Percentiles rank a stretch among this genome's conserved stretches.
phyloP scores from a whole-genome alignment of 2,329 filamentous ascomycete species.

The Blastomyces silverae region DNA sequence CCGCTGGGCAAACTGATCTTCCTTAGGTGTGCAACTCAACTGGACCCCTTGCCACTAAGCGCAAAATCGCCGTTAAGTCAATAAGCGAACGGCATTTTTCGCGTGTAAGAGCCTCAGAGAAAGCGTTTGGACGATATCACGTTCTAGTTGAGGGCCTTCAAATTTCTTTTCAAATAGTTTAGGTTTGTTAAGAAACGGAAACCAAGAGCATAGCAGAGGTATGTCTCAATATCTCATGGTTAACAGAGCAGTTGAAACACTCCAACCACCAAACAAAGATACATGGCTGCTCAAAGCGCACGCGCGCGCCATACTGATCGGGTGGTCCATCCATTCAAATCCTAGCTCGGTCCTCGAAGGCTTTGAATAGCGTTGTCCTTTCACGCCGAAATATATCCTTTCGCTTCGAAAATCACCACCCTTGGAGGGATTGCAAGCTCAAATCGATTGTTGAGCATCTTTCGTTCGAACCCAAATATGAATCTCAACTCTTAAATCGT shows the following conservation, averaged over 20 bases:
- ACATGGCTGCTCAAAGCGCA: neutral
- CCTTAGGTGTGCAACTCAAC: neutral
- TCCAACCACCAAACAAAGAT: neutral
- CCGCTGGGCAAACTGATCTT: neutral
- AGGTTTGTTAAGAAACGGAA: neutral
- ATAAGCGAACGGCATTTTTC: neutral
- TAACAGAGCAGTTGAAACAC: neutral
- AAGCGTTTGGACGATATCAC: neutral
- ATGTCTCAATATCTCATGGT: neutral
- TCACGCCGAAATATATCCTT: neutral
- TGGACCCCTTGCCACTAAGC: neutral
- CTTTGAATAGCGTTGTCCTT: neutral
- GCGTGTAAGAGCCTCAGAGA: neutral
- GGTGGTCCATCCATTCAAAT: neutral
- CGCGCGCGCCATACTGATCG: neutral
- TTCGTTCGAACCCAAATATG: neutral
- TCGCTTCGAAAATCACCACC: no score
- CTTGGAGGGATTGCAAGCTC: neutral
- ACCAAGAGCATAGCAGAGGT: neutral
- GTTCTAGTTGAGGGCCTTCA: neutral
- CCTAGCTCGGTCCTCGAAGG: neutral
- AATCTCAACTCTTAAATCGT: neutral
- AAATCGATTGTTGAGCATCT: neutral
- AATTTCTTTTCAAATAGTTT: neutral
- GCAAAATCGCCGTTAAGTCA: neutral